Percentiles rank a stretch among this genome's conserved stretches.
phyloP scores from a whole-genome alignment of 192 early-diverging fungal species.

The Glomus cerebriforme region DNA sequence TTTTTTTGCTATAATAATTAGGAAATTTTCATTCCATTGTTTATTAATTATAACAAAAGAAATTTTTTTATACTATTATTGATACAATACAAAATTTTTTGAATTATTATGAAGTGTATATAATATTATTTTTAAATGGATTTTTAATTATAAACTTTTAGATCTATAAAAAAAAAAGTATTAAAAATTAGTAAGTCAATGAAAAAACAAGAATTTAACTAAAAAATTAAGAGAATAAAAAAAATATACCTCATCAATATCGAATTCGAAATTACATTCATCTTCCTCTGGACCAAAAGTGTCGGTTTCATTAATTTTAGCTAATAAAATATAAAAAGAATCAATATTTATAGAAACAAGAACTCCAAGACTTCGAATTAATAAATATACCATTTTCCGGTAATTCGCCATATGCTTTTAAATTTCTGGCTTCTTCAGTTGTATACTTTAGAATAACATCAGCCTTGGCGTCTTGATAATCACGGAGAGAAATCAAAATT shows the following conservation, averaged over 20 bases:
- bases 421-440: constrained; percentile 89
- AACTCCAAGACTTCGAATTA: background rate
- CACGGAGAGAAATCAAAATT: constrained; percentile 84
- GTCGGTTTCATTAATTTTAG: constrained; percentile 84
- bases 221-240: no score
- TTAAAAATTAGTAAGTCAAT: no score
- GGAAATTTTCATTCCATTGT: no score
- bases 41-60: no score
- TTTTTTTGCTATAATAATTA: no score
- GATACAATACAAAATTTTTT: no score
- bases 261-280: constrained; percentile 85
- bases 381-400: constrained; percentile 72
- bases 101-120: no score
- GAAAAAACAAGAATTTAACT: no score
- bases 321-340: constrained; percentile 29
- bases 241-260: constrained; percentile 87
- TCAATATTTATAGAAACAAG: background rate
- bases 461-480: constrained; percentile 91
- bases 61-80: no score
- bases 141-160: no score
- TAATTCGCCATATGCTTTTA: constrained; percentile 94
- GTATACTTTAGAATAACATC: constrained; percentile 97
- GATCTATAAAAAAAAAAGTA: no score
- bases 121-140: no score
- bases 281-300: constrained; percentile 64